phyloP scores from a whole-genome alignment of 2,329 filamentous ascomycete species.

The Sphaerostilbella broomeana region DNA sequence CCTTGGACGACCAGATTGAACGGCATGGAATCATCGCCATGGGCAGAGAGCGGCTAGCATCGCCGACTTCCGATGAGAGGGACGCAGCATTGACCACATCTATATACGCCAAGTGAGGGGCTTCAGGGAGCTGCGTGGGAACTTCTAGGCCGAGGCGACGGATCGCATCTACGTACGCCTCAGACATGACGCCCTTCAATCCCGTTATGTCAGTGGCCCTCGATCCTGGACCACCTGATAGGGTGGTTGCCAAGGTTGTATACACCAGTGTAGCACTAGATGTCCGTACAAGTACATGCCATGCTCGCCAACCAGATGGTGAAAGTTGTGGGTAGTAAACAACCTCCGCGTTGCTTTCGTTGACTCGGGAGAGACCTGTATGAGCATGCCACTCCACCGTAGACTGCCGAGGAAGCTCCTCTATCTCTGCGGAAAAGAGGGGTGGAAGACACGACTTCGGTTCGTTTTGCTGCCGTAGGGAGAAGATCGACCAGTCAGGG shows the following conservation, averaged over 20 bases:
- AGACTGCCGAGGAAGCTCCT: constrained; percentile 65
- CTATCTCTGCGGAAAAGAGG: constrained; percentile 69
- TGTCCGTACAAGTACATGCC: constrained; percentile 23
- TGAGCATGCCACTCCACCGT: constrained; percentile 79
- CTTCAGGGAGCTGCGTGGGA: constrained; percentile 6
- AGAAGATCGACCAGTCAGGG: constrained; percentile 46
- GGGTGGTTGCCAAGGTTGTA: constrained; percentile 21
- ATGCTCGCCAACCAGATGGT: constrained; percentile 22
- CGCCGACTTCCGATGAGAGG: constrained; percentile 14
- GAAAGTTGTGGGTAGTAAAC: constrained; percentile 15
- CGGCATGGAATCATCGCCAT: constrained; percentile 29
- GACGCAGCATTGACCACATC: constrained; percentile 19
- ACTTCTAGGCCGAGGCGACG: constrained; percentile 15
- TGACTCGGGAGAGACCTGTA: constrained; percentile 44
- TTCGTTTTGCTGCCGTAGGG: constrained; percentile 30
- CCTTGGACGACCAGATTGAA: constrained; percentile 29
- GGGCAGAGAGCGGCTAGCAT: constrained; percentile 5
- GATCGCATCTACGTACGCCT: constrained; percentile 20
- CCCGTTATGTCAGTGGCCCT: too few relatives aligned
- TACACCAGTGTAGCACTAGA: constrained; percentile 23
- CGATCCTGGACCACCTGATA: constrained; percentile 6
- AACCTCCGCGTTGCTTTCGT: constrained; percentile 23
- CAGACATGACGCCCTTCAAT: too few relatives aligned
- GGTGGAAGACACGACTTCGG: constrained; percentile 46
- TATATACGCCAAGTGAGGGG: constrained; percentile 28